phyloP scores from a whole-genome alignment of 2,329 filamentous ascomycete species.

The Epichloe brachyelytri region DNA sequence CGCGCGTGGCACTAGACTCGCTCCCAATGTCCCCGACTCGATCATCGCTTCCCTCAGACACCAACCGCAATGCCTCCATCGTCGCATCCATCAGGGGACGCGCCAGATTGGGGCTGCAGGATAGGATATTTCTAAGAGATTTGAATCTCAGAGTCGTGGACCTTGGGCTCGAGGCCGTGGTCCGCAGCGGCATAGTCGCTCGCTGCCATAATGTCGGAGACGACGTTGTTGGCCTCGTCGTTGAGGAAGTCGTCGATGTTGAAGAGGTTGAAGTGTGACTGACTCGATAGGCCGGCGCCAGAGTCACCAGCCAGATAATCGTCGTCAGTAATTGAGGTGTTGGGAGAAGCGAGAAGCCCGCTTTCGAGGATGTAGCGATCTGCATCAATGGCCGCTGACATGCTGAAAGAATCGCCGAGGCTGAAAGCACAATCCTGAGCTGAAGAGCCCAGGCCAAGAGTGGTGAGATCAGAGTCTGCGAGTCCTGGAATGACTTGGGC shows the following conservation, averaged over 20 bases:
- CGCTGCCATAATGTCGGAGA: constrained; percentile 35
- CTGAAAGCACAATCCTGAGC: constrained; percentile 50
- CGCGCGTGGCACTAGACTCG: constrained; percentile 25
- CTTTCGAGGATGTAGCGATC: constrained; percentile 67
- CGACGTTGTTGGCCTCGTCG: constrained; percentile 33
- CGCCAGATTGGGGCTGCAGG: constrained; percentile 63
- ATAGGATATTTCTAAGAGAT: constrained; percentile 51
- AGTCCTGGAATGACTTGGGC: constrained; percentile 32
- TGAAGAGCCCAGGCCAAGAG: constrained; percentile 35
- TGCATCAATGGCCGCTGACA: constrained; percentile 56
- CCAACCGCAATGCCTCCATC: constrained; percentile 60
- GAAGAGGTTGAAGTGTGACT: constrained; percentile 31
- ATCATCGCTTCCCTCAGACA: constrained; percentile 43
- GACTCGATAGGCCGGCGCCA: constrained; percentile 31
- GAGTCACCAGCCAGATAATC: constrained; percentile 53
- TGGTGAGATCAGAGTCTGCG: constrained; percentile 26
- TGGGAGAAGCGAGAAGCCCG: constrained; percentile 62
- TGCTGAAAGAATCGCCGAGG: constrained; percentile 55
- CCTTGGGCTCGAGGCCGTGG: constrained; percentile 36
- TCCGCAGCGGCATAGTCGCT: constrained; percentile 39
- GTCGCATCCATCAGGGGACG: constrained; percentile 63
- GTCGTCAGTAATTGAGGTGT: constrained; percentile 51
- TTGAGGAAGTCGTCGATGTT: constrained; percentile 43
- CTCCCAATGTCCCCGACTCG: constrained; percentile 26
- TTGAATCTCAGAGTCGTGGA: constrained; percentile 47